phyloP scores from a whole-genome alignment of 2,329 filamentous ascomycete genomes.

The Phialemonium atrogriseum region DNA sequence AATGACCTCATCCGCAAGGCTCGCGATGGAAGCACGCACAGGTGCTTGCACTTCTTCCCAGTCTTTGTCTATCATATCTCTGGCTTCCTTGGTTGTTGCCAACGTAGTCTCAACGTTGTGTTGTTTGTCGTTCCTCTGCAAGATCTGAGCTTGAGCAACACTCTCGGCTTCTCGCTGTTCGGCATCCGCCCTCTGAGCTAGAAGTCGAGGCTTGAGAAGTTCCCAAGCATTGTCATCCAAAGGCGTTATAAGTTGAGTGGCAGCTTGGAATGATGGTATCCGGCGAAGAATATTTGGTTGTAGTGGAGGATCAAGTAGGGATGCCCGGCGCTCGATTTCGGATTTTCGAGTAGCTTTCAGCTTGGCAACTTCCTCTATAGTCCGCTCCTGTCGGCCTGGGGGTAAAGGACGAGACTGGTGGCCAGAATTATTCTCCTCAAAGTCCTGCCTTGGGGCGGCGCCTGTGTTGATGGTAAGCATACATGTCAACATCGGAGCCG shows the following conservation, averaged over 20 bases:
- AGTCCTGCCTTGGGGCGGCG: neutral
- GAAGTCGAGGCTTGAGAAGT: conserved; percentile 56
- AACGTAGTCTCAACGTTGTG: conserved; percentile 14
- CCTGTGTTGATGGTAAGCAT: no score
- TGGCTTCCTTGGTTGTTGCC: conserved; percentile 34
- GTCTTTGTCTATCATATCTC: conserved; percentile 55
- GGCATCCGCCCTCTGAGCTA: conserved; percentile 58
- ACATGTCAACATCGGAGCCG: no score
- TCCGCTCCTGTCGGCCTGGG: conserved; percentile 35
- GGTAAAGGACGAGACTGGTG: conserved; percentile 11
- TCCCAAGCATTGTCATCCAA: conserved; percentile 65
- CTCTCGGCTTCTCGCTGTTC: conserved; percentile 44
- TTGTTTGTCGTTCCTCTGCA: conserved; percentile 9
- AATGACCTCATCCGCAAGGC: conserved; percentile 64
- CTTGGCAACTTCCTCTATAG: conserved; percentile 53
- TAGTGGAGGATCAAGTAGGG: conserved; percentile 58
- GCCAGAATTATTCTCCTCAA: conserved; percentile 1
- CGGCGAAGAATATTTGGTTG: conserved; percentile 53
- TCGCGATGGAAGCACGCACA: conserved; percentile 54
- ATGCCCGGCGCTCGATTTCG: conserved; percentile 65
- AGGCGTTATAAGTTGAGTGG: conserved; percentile 59
- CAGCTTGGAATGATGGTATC: conserved; percentile 67
- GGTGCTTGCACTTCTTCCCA: conserved; percentile 66
- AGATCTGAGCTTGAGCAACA: conserved; percentile 15
- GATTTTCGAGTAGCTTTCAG: conserved; percentile 55